phyloP scores from a whole-genome alignment of 176 grass and related monocot species.

The Musa itinerans region DNA sequence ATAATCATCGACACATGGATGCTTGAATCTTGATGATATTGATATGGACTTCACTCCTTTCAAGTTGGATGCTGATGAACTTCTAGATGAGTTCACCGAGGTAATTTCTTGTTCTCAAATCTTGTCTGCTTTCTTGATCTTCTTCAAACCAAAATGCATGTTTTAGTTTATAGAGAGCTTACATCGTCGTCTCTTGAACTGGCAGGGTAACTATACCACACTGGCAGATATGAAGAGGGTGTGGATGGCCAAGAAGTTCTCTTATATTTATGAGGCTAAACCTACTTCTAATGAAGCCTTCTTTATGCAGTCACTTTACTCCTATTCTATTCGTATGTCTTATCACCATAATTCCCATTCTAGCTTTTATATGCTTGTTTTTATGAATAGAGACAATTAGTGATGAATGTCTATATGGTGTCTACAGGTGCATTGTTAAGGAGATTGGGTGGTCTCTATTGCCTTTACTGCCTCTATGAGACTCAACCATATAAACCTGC shows the following conservation, averaged over 20 bases:
- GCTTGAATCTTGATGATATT: neutral
- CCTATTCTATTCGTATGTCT: slow-evolving; percentile 54
- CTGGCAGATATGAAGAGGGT: slow-evolving; percentile 53
- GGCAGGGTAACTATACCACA: slow-evolving; percentile 37
- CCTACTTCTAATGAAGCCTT: slow-evolving; percentile 47
- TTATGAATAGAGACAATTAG: neutral
- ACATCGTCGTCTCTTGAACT: slow-evolving; percentile 5
- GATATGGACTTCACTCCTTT: slow-evolving; percentile 62
- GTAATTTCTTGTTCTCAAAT: slow-evolving; percentile 23
- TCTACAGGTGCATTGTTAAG: slow-evolving; percentile 37
- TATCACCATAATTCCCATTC: neutral
- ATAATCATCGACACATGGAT: too few relatives aligned
- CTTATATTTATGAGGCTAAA: slow-evolving; percentile 60
- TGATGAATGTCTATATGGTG: slow-evolving; percentile 28
- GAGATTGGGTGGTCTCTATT: slow-evolving; percentile 78
- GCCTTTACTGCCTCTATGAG: slow-evolving; percentile 72
- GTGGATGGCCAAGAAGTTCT: slow-evolving; percentile 71
- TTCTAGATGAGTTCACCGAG: slow-evolving; percentile 45
- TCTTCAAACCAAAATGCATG: neutral
- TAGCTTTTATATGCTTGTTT: neutral
- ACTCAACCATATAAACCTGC: slow-evolving; percentile 14
- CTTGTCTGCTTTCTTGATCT: neutral
- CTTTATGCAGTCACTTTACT: slow-evolving; percentile 82
- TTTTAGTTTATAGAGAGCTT: neutral
- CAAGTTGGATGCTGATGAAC: slow-evolving; percentile 80